Evolutionary conservation across 2,329 filamentous ascomycete genomes (phyloP), one percentile per base, ranked within the genome.

Genomic region (Ambrosiella cleistominuta): DNA sequence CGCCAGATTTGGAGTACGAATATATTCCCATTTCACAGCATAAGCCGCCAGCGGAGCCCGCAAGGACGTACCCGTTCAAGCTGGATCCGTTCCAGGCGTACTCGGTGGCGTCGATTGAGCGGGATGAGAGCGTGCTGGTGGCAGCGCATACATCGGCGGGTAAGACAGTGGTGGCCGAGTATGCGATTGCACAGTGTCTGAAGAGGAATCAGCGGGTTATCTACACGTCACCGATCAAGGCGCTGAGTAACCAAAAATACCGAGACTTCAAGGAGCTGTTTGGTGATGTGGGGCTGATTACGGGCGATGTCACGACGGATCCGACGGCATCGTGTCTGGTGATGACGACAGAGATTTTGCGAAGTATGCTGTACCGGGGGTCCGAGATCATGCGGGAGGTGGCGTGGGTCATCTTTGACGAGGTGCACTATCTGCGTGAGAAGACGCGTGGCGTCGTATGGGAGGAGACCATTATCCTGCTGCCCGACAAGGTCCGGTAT

Each of bases 351-450:
- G 93, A 98, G 74, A 98, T 98, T 88, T 71, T 98, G 68, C 85
- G 93, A 54, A 97, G 91, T 15, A 98, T 98, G 93, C 70, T 98
- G 71, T 98, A 98, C 70, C 81, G 93, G 64, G 93, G 93, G 61
- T 97, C 93, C 0, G 93, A 98, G 73, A 97, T 98, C 63, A 98
- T 98, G 91, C 88, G 93, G 64, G 93, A 98, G 73, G 94, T 98
- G 1, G 90, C 86, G 12, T 98, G 93, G 93, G 94, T 98, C 1
- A 76, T 98, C 1, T 98, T 98, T 65, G 93, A 98, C 70, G 93
- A 98, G 70, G 95, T 98, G 62, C 93, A 98, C 71, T 98, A 98
- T 71, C 85, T 98, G 82, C 83, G 93, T 66, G 93, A 98, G 71
- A 94, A 94, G 71, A 79, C 82, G 55, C 80, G 93, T 71, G 93